phyloP scores from a whole-genome alignment of 2,329 filamentous ascomycete species.

The Alternaria hordeiaustralica region DNA sequence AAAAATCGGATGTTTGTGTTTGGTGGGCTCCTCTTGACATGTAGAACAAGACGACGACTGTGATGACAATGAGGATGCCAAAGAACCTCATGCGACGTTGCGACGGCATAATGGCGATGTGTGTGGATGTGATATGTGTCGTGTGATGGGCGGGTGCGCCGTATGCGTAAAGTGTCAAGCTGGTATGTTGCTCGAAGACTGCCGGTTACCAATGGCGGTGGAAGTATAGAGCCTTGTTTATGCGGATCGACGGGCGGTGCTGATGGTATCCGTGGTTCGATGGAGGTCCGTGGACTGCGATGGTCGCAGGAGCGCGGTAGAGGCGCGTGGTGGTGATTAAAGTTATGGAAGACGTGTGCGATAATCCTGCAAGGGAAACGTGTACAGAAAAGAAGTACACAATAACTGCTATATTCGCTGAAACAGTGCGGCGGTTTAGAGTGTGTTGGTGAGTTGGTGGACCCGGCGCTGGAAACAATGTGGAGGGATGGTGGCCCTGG shows the following conservation, averaged over 20 bases:
- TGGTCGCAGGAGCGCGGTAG: not conserved
- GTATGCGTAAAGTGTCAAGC: not conserved
- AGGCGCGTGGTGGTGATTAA: not conserved
- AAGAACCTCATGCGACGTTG: slow-evolving; percentile 72
- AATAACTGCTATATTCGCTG: not conserved
- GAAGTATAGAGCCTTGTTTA: not conserved
- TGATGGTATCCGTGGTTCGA: not conserved
- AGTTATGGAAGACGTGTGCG: not conserved
- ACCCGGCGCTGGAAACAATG: slow-evolving; percentile 10
- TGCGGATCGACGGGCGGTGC: not conserved
- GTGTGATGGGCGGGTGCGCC: slow-evolving; percentile 8
- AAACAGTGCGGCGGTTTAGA: slow-evolving; percentile 2
- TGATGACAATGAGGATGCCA: slow-evolving; percentile 67
- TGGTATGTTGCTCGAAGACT: not conserved
- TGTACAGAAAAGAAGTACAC: not conserved
- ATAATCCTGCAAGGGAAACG: not conserved
- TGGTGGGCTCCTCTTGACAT: slow-evolving; percentile 68
- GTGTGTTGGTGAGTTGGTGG: slow-evolving; percentile 6
- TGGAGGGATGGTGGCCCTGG: slow-evolving; percentile 15
- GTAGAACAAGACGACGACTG: slow-evolving; percentile 74
- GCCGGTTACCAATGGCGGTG: not conserved
- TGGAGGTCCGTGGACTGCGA: slow-evolving; percentile 1
- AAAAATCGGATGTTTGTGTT: slow-evolving; percentile 61
- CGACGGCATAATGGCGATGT: slow-evolving; percentile 41
- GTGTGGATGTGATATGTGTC: slow-evolving; percentile 7